Base-by-base conservation (phyloP, 441 rosid species). In the Mallotus japonicus region DNA sequence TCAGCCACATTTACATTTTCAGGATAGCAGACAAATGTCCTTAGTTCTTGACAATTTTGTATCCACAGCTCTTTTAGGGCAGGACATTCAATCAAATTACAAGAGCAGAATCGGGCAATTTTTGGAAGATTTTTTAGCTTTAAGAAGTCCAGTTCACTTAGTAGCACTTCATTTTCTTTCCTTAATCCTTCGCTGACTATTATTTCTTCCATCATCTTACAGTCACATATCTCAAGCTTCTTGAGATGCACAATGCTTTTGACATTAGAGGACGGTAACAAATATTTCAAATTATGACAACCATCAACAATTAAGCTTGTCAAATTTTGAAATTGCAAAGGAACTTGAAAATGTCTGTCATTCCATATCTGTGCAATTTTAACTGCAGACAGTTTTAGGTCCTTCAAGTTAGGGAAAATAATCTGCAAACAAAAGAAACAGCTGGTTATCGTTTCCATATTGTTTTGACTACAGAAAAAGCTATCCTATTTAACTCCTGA, bases 51-150 rank as follows among this genome's bases (percentile, higher is more conserved):
- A 24, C 75, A 78, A 0, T 69, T n/a, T 3, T 58, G 3, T 22
- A 78, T 37, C 6, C 0, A 0, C 10, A 77, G 46, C 24, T 54
- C 24, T 47, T 49, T 17, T 20, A 77, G 22, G 46, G 15, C 47
- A 13, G 44, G 71, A 16, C 55, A 73, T 64, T 73, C 63, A 13
- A 69, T 2, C 4, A 56, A 53, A 53, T 62, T 24, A 59, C 50
- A 20, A 1, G 59, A 2, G 67, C 74, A 73, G 55, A 79, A 79
- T 44, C 61, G 71, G 51, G 12, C 24, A 22, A 79, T 62, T 7
- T 63, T 68, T 17, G 76, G 66, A 53, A 81, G 78, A 60, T 55
- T 16, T 20, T 12, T 12, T 1, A 81, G 75, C 22, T 2, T 0
- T 11, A 80, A 54, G 40, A 4, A 4, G 1, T 15, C 22, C 49